Evolutionary conservation across 768 basidiomycete species (phyloP).

Genomic region (Steccherinum ochraceum): DNA sequence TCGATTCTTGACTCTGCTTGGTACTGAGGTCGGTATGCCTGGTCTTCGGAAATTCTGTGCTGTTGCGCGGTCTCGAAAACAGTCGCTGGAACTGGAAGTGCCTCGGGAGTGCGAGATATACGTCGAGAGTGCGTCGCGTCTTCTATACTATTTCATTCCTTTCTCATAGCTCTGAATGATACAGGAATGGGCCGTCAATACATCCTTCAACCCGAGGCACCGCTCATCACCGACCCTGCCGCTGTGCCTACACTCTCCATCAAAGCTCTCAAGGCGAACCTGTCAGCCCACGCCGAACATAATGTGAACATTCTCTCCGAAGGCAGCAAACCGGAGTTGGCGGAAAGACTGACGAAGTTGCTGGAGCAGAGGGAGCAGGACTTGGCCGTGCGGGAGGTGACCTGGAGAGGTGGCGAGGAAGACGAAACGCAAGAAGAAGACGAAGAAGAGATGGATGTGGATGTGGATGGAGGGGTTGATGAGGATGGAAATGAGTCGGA

Average conservation of each 20-base stretch:
- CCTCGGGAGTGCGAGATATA: constrained; percentile 48
- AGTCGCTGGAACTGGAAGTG: constrained; percentile 45
- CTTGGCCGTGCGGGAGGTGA: constrained; percentile 41
- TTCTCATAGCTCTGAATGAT: not conserved
- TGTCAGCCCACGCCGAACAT: constrained; percentile 44
- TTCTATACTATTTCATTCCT: not conserved
- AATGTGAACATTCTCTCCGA: constrained; percentile 39
- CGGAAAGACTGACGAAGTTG: constrained; percentile 37
- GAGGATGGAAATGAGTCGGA: no score
- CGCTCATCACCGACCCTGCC: constrained; percentile 41
- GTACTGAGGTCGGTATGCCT: constrained; percentile 48
- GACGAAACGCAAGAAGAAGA: not conserved
- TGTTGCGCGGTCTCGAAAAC: constrained; percentile 28
- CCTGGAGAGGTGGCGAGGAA: constrained; percentile 18
- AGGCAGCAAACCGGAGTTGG: constrained; percentile 46
- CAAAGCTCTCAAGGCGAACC: constrained; percentile 48
- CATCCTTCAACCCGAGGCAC: constrained; percentile 38
- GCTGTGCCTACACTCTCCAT: constrained; percentile 36
- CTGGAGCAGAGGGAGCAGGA: constrained; percentile 44
- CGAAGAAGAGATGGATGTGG: not conserved
- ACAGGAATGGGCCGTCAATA: constrained; percentile 44
- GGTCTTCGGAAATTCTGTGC: constrained; percentile 49
- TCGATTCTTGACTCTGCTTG: constrained; percentile 43
- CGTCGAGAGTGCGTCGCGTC: constrained; percentile 38
- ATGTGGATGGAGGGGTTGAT: no score